Evolutionary conservation across 2,329 filamentous ascomycete genomes (phyloP).

Genomic region (Colletotrichum cordylinicola): DNA sequence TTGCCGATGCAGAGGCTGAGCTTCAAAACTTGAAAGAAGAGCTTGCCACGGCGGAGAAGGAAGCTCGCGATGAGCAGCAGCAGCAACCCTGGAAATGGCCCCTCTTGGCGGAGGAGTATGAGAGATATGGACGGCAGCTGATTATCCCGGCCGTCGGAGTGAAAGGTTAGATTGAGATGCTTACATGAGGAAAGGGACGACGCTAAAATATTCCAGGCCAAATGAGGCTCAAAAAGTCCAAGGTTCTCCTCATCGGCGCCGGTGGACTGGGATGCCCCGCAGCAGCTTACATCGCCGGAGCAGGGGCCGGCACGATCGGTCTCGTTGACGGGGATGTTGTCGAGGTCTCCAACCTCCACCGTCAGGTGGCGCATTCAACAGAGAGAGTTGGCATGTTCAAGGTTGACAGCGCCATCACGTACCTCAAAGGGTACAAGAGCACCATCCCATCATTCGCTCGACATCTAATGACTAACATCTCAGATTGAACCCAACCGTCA

Average conservation of each 20-base stretch:
- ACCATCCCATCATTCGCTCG: neutral
- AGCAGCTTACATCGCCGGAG: constrained; percentile 88
- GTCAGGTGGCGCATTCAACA: constrained; percentile 84
- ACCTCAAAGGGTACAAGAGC: constrained; percentile 54
- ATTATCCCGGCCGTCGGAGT: constrained; percentile 85
- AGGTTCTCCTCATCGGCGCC: constrained; percentile 82
- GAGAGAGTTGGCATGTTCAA: constrained; percentile 76
- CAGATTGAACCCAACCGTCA: constrained; percentile 76
- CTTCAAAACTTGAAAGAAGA: constrained; percentile 50
- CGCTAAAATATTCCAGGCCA: constrained; percentile 63
- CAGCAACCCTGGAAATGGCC: constrained; percentile 64
- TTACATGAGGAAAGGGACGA: rapidly evolving
- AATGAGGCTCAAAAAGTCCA: constrained; percentile 70
- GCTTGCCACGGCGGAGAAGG: constrained; percentile 46
- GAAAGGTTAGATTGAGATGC: constrained; percentile 56
- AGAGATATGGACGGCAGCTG: constrained; percentile 88
- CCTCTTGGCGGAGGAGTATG: constrained; percentile 75
- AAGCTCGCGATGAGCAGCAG: constrained; percentile 18
- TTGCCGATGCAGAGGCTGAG: constrained; percentile 53
- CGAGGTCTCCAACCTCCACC: constrained; percentile 89
- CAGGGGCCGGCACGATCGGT: constrained; percentile 83
- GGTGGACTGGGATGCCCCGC: constrained; percentile 93
- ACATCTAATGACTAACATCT: neutral
- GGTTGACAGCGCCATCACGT: constrained; percentile 76
- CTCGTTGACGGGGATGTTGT: constrained; percentile 89